These are phyloP conservation scores for Thalassiosira ordinaria DNA, from an alignment of 352 stramenopile genomes.

Conservation along the genomic window DNA sequence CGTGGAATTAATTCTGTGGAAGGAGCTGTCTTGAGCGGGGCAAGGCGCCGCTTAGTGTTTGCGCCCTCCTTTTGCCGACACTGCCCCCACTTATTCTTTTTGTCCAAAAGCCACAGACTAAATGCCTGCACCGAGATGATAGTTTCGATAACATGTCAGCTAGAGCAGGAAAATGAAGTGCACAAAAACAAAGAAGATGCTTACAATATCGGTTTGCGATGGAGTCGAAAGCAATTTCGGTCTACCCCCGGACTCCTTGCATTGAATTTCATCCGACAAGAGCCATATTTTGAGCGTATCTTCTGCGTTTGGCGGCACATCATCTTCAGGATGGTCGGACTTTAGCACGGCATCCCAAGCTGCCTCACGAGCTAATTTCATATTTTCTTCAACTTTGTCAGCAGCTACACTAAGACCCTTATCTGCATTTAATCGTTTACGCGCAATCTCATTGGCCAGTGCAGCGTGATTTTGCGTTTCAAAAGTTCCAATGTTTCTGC, in stretches of 20 bases:
- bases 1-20: no score
- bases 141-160: not conserved
- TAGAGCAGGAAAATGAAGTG: not conserved
- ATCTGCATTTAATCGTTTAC: not conserved
- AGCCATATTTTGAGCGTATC: constrained; percentile 9
- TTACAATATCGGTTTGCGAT: constrained; percentile 1
- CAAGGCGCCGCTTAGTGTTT: not conserved
- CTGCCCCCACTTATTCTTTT: constrained; percentile 10
- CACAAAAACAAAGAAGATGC: not conserved
- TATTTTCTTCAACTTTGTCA: not conserved
- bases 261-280: not conserved
- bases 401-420: not conserved
- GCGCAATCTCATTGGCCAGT: constrained; percentile 8
- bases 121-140: constrained; percentile 1
- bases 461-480: not conserved
- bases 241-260: not conserved
- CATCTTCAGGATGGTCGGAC: not conserved
- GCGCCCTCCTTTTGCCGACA: not conserved
- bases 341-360: not conserved
- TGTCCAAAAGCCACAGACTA: constrained; percentile 9
- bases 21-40: no score
- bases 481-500: no score
- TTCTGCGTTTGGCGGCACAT: not conserved
- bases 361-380: not conserved
- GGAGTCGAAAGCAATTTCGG: constrained; percentile 1